phyloP scores from a whole-genome alignment of 2,329 filamentous ascomycete species.

The Celoporthe dispersa region DNA sequence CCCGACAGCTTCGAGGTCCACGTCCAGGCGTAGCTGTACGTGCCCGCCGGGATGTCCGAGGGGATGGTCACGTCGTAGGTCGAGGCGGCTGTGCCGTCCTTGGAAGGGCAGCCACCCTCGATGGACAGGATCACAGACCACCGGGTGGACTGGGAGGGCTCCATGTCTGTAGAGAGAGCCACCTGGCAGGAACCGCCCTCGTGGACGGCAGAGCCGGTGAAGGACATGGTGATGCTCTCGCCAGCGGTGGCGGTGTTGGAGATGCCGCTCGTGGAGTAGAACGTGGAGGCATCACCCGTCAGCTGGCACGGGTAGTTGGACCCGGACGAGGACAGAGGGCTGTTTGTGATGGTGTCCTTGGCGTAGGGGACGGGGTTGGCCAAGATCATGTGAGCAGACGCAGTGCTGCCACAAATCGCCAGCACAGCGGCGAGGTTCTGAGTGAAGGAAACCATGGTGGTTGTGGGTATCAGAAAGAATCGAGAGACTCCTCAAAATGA shows the following conservation, averaged over 20 bases:
- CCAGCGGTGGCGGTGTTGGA: slow-evolving; percentile 27
- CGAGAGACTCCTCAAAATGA: not conserved
- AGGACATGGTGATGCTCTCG: slow-evolving; percentile 25
- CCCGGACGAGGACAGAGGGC: slow-evolving; percentile 21
- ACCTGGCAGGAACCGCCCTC: slow-evolving; percentile 96
- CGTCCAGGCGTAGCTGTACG: slow-evolving; percentile 86
- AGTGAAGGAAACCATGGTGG: slow-evolving; percentile 23
- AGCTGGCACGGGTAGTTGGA: slow-evolving; percentile 29
- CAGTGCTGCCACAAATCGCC: slow-evolving; percentile 24
- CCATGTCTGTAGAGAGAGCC: slow-evolving; percentile 77
- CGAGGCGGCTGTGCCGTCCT: slow-evolving; percentile 56
- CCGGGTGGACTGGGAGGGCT: slow-evolving; percentile 66
- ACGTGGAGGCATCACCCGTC: slow-evolving; percentile 23
- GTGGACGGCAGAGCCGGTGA: slow-evolving; percentile 64
- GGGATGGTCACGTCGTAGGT: slow-evolving; percentile 76
- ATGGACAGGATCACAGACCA: slow-evolving; percentile 93
- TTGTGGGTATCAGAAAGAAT: slow-evolving; percentile 12
- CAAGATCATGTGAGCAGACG: slow-evolving; percentile 28
- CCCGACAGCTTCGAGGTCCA: slow-evolving; percentile 82
- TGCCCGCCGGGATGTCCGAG: slow-evolving; percentile 69
- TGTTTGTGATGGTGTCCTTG: slow-evolving; percentile 15
- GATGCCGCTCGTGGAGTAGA: slow-evolving; percentile 27
- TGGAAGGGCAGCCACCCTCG: slow-evolving; percentile 80
- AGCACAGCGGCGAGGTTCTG: slow-evolving; percentile 27
- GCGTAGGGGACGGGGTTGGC: slow-evolving; percentile 28